phyloP scores from a whole-genome alignment of 768 basidiomycete species.

The Agaricus subrufescens region DNA sequence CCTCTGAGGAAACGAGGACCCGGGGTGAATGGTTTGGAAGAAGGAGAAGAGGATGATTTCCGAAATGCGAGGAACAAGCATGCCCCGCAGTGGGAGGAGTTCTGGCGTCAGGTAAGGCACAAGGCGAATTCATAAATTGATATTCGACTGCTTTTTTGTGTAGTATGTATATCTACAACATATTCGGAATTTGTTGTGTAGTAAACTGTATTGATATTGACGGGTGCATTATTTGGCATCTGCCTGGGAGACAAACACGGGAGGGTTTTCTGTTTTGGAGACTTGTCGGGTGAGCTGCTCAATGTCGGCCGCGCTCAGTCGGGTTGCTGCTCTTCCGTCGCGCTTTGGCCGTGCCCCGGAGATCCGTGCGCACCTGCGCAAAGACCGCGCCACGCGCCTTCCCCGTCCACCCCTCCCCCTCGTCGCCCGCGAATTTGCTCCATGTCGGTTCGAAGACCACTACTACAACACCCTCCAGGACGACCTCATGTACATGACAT shows the following conservation, averaged over 20 bases:
- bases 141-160: background rate
- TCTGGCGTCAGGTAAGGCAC: conserved; percentile 28
- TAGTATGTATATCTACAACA: background rate
- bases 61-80: conserved; percentile 12
- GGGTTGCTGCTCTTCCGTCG: background rate
- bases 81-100: conserved; percentile 28
- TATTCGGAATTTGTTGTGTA: background rate
- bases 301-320: conserved; percentile 5
- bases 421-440: conserved; percentile 63
- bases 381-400: conserved; percentile 48
- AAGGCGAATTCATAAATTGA: conserved; percentile 16
- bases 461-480: conserved; percentile 80
- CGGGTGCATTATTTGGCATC: conserved; percentile 4
- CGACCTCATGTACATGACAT: conserved; percentile 93
- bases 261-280: background rate
- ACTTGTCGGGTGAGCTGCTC: background rate
- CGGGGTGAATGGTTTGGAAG: background rate
- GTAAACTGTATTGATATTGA: background rate
- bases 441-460: conserved; percentile 75
- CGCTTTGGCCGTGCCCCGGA: conserved; percentile 53
- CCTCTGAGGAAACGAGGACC: conserved; percentile 5
- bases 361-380: conserved; percentile 38
- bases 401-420: conserved; percentile 70
- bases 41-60: background rate
- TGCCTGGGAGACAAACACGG: background rate